Base-by-base conservation (phyloP, 768 basidiomycete genomes). In the Collybia sordida region DNA sequence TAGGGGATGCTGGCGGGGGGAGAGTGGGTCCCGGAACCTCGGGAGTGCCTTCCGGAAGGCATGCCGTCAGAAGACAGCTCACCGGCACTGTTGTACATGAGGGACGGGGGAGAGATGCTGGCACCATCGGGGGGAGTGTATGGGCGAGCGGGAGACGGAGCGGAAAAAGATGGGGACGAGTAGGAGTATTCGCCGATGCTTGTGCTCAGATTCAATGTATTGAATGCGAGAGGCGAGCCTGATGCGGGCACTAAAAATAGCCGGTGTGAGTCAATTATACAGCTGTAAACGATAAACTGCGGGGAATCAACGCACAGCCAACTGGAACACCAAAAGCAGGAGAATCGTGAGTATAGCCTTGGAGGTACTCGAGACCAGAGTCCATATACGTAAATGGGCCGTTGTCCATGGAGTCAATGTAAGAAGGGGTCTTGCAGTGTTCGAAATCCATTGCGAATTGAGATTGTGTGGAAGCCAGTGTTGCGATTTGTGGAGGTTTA, bases 41-140 rank as follows among this genome's bases (percentile, higher is more conserved):
- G 86, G 64, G 85, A 86, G 61, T 80, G 80, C 45, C 82, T 72
- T 60, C 78, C 81, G 50, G 86, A 83, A 27, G 45, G 69, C 45
- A 81, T 71, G 53, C 84, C 79, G 61, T 90, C 88, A n/a, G 87
- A 88, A 11, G 85, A 86, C 47, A 85, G 67, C 64, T 90, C 88
- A 53, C 84, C 85, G 39, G 74, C 80, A 59, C 80, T 83, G 56
- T 89, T 82, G 69, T 88, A 87, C 50, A 72, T 64, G 54, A 90
- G 79, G 42, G 85, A 78, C 35, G 85, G 86, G 15, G 87, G 86
- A 35, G 84, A 86, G 56, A 90, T 82, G 66, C 79, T 77, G 49
- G 68, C 74, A 46, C 68, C 70, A 55, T 85, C 80, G 24, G 84
- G 73, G 38, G 87, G 86, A n/a, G 85, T 85, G 74, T 76, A 88